Evolutionary conservation across 1,284 basidiomycete genomes (phyloP), one percentile per base, ranked within the genome.

Genomic region (Cryptococcus neoformans): DNA sequence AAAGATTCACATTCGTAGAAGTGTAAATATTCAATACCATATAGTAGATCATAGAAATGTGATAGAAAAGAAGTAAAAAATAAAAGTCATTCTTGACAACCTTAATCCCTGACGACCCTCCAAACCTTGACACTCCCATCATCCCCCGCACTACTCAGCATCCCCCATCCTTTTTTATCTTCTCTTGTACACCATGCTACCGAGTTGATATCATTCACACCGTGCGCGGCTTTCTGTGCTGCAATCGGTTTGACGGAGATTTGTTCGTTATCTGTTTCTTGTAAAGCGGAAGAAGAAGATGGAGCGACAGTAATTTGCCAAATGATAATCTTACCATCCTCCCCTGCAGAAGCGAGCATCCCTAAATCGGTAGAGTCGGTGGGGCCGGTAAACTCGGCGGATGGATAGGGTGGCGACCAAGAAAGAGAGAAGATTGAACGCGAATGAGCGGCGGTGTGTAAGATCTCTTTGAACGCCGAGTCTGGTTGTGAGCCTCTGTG

Each of bases 81-180:
- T 28, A n/a, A n/a, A n/a, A n/a, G n/a, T n/a, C n/a, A n/a, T 28
- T 28, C 28, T 28, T 28, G 28, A 28, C 28, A 28, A 4, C 28
- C 28, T 28, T 28, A 28, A 28, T 28, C 28, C 28, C 28, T 28
- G 28, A 62, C 66, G 1, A 75, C 47, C 34, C 71, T 58, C 83
- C 83, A 84, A 2, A 83, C 76, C 62, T 77, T 80, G 46, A 84
- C 76, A 37, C 72, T 68, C 21, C 83, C 83, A 65, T 83, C 83
- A 63, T 84, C 83, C 6, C 80, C 83, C 10, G 80, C 81, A 53
- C 79, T 82, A 0, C 81, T 81, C 34, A 84, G 69, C 59, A 83
- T 56, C 5, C 80, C 73, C 46, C 14, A 6, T 34, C 46, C 46
- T 28, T 57, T 64, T 10, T 60, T 66, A 51, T 67, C 68, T 35